Evolutionary conservation across 1,139 yeast genomes (phyloP).

Genomic region (Meyerozyma guilliermondii): DNA sequence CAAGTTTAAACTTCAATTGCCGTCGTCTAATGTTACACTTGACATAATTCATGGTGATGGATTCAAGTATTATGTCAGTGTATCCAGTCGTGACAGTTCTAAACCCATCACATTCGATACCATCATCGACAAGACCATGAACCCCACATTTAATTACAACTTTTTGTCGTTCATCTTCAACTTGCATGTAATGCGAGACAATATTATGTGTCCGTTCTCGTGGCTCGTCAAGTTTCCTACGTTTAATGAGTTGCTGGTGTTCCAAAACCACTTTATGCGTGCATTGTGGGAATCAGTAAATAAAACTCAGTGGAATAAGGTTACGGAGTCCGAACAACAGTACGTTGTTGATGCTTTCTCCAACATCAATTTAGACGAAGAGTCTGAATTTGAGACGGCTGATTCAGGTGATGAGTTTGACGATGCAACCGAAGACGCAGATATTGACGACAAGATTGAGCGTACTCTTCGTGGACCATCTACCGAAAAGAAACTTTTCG

Average conservation of each 20-base stretch:
- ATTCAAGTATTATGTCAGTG: constrained; percentile 51
- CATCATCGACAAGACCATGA: constrained; percentile 44
- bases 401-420: constrained; percentile 15
- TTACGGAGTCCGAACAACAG: constrained; percentile 13
- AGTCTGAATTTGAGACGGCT: constrained; percentile 5
- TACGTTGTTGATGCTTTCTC: constrained; percentile 37
- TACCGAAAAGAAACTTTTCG: constrained; percentile 3
- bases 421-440: constrained; percentile 12
- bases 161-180: constrained; percentile 64
- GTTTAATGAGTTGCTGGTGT: constrained; percentile 35
- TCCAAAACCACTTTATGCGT: constrained; percentile 49
- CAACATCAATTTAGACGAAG: constrained; percentile 25
- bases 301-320: constrained; percentile 40
- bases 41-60: constrained; percentile 42
- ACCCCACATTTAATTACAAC: constrained; percentile 61
- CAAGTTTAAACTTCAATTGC: constrained; percentile 43
- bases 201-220: constrained; percentile 42
- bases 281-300: constrained; percentile 62
- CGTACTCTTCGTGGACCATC: neutral
- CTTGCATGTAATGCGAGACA: constrained; percentile 21
- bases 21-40: constrained; percentile 14
- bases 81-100: constrained; percentile 15
- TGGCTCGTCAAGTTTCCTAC: constrained; percentile 56
- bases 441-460: constrained; percentile 7
- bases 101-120: constrained; percentile 32